Conservation (phyloP, 208 protist genomes). For the Acanthamoeba culbertsoni region DNA sequence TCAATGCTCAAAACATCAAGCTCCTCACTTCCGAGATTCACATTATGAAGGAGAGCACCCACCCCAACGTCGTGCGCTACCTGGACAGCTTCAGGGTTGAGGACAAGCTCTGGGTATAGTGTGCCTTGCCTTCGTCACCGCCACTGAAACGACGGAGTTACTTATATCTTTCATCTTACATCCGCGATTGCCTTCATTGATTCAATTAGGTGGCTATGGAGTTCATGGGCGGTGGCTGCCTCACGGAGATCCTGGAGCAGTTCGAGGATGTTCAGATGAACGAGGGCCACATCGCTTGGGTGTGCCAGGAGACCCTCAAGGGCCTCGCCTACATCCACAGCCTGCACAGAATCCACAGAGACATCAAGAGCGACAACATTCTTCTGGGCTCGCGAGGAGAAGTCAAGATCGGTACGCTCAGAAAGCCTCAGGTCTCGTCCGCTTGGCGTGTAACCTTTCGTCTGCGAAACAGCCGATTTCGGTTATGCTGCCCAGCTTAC, state of each 20-base stretch:
- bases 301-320: slow-evolving; percentile 63
- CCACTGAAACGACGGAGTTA: too few relatives aligned
- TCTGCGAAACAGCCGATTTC: slow-evolving; percentile 85
- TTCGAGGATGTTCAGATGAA: slow-evolving; percentile 58
- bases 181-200: neutral
- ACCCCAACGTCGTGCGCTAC: slow-evolving; percentile 84
- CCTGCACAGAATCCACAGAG: slow-evolving; percentile 83
- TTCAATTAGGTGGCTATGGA: slow-evolving; percentile 15
- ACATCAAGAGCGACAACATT: slow-evolving; percentile 89
- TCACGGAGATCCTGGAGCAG: slow-evolving; percentile 78
- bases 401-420: slow-evolving; percentile 66
- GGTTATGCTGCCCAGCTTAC: slow-evolving; percentile 83
- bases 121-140: neutral
- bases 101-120: slow-evolving; percentile 74
- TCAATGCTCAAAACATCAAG: slow-evolving; percentile 73
- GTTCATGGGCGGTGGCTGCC: slow-evolving; percentile 80
- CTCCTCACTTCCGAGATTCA: slow-evolving; percentile 82
- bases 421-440: too few relatives aligned
- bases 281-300: slow-evolving; percentile 77
- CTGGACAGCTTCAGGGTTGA: slow-evolving; percentile 74
- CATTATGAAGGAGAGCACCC: slow-evolving; percentile 78
- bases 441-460: too few relatives aligned
- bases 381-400: slow-evolving; percentile 68
- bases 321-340: slow-evolving; percentile 80
- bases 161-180: too few relatives aligned